Conservation (phyloP, 192 early-diverging fungal species). For the Coemansia sp. region DNA sequence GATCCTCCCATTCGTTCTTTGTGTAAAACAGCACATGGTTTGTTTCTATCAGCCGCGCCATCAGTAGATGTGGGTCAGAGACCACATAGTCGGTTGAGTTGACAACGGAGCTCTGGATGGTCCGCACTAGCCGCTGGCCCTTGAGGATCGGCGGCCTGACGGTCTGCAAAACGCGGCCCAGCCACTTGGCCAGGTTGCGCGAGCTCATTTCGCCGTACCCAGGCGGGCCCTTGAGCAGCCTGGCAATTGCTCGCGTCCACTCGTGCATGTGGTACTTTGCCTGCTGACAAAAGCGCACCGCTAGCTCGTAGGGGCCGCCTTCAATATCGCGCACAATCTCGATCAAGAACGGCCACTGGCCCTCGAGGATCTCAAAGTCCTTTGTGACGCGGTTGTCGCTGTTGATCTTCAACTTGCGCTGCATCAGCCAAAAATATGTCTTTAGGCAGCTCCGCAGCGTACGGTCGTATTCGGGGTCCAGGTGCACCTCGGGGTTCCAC, state of each 20-base stretch:
- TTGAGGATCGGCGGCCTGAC: slow-evolving; percentile 42
- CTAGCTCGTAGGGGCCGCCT: slow-evolving; percentile 69
- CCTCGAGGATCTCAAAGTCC: slow-evolving; percentile 77
- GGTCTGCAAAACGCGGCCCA: slow-evolving; percentile 41
- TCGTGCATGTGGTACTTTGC: slow-evolving; percentile 28
- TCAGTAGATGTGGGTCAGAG: slow-evolving; percentile 56
- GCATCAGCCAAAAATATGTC: slow-evolving; percentile 75
- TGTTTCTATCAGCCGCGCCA: slow-evolving; percentile 61
- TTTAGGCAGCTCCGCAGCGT: slow-evolving; percentile 67
- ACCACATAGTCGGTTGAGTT: slow-evolving; percentile 76
- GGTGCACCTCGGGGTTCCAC: slow-evolving; percentile 66
- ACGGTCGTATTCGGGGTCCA: slow-evolving; percentile 65
- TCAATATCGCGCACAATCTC: slow-evolving; percentile 66
- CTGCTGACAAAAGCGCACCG: slow-evolving; percentile 69
- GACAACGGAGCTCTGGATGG: slow-evolving; percentile 45
- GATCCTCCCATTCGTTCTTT: slow-evolving; percentile 59
- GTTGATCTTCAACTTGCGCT: slow-evolving; percentile 63
- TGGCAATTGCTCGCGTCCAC: slow-evolving; percentile 27
- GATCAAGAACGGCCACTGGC: slow-evolving; percentile 78
- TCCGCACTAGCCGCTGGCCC: slow-evolving; percentile 45
- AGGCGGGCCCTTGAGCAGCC: slow-evolving; percentile 30
- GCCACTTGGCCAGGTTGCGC: slow-evolving; percentile 42
- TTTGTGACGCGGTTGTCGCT: slow-evolving; percentile 57
- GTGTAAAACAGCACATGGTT: slow-evolving; percentile 75
- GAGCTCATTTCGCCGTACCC: slow-evolving; percentile 33